These are phyloP conservation scores for Chlamydomonas reinhardtii DNA, from an alignment of 163 green algal genomes.

Conservation along the genomic window DNA sequence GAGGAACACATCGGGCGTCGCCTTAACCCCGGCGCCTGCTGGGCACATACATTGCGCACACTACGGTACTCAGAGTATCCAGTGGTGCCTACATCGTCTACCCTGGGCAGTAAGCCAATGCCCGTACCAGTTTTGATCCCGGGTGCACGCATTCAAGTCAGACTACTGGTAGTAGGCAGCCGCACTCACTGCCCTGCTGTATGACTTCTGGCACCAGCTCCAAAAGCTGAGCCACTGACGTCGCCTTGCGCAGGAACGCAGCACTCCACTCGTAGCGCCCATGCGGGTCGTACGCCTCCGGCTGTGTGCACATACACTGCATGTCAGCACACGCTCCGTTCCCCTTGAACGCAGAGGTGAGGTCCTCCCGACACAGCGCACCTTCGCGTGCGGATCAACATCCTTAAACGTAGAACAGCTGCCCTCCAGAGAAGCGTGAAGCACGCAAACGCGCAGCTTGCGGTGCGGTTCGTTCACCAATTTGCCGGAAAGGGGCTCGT, in stretches of 20 bases:
- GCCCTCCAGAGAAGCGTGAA: constrained; percentile 15
- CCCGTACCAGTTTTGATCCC: too few species aligned
- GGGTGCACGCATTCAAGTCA: too few species aligned
- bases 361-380: background rate
- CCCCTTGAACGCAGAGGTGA: too few species aligned
- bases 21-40: too few species aligned
- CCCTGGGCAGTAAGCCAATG: too few species aligned
- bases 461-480: background rate
- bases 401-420: constrained; percentile 9
- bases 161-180: too few species aligned
- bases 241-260: constrained; percentile 24
- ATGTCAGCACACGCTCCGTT: background rate
- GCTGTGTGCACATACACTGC: background rate
- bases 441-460: constrained; percentile 39
- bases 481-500: background rate
- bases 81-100: background rate
- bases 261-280: constrained; percentile 28
- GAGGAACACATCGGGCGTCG: constrained; percentile 22
- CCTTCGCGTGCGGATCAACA: constrained; percentile 12
- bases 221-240: background rate
- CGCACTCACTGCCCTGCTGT: too few species aligned
- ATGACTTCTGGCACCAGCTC: background rate
- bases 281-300: constrained; percentile 24
- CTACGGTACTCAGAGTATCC: too few species aligned
- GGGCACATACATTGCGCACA: too few species aligned